A percentile compares a stretch with the other conserved stretches of the same genome.
Conservation (phyloP, 805 yeast species). For the Saccharomycopsis babjevae region DNA sequence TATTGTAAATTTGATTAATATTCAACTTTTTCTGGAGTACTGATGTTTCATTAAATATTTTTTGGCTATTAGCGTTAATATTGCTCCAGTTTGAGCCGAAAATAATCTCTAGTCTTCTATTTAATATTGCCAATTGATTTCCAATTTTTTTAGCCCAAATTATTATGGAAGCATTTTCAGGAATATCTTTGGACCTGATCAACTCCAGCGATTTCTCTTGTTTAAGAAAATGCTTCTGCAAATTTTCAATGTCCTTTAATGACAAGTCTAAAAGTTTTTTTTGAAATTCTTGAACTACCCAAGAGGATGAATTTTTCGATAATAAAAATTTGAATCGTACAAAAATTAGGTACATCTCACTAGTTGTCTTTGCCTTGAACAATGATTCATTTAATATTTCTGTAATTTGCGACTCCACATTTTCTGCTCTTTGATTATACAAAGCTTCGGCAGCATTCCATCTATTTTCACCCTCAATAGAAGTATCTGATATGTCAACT, state of each 20-base stretch:
- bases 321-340: constrained; percentile 39
- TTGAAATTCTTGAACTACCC: constrained; percentile 53
- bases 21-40: constrained; percentile 39
- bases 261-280: constrained; percentile 38
- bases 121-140: constrained; percentile 32
- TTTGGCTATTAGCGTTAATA: constrained; percentile 55
- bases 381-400: constrained; percentile 31
- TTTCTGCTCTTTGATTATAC: constrained; percentile 34
- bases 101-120: constrained; percentile 37
- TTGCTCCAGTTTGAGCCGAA: constrained; percentile 51
- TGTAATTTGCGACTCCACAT: constrained; percentile 39
- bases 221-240: constrained; percentile 32
- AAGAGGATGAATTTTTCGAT: constrained; percentile 42
- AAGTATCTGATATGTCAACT: constrained; percentile 31
- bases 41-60: constrained; percentile 40
- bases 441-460: constrained; percentile 35
- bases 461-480: constrained; percentile 26
- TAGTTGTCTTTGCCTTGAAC: constrained; percentile 31
- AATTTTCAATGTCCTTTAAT: constrained; percentile 34
- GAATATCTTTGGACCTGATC: constrained; percentile 35
- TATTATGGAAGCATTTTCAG: constrained; percentile 36
- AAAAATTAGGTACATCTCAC: constrained; percentile 43
- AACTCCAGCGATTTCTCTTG: constrained; percentile 29
- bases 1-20: constrained; percentile 29
- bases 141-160: constrained; percentile 46